Conservation (phyloP, 495 filamentous ascomycete species). For the Penicillium goetzii region DNA sequence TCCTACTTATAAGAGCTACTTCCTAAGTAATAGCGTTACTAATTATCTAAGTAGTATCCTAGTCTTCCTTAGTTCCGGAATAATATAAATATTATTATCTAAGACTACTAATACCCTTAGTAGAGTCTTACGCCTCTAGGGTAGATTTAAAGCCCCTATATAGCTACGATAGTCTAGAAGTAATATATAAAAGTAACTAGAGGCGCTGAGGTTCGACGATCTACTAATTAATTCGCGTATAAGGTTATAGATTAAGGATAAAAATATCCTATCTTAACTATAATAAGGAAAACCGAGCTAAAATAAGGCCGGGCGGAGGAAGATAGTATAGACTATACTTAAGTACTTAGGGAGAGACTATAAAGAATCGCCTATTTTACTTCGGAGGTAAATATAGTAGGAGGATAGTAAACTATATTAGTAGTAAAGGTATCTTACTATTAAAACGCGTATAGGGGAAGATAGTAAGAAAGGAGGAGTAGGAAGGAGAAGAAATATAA, state of each 20-base stretch:
- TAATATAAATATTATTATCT: background rate
- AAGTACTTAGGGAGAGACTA: background rate
- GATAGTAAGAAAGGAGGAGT: background rate
- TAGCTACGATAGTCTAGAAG: background rate
- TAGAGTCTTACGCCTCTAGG: background rate
- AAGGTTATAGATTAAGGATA: background rate
- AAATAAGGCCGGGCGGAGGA: constrained; percentile 5
- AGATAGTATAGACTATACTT: background rate
- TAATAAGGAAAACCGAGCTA: constrained; percentile 1
- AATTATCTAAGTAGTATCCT: background rate
- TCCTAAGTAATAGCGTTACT: background rate
- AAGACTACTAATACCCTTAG: background rate
- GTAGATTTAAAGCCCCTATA: background rate
- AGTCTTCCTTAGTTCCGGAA: background rate
- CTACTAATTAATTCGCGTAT: background rate
- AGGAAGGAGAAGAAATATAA: background rate
- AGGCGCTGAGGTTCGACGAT: too few species aligned
- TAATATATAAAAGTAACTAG: background rate
- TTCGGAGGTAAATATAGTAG: constrained; percentile 4
- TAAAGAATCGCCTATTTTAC: constrained; percentile 4
- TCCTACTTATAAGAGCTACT: background rate
- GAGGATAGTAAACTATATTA: constrained; percentile 1
- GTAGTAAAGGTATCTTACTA: constrained; percentile 4
- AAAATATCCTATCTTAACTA: background rate
- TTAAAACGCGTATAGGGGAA: constrained; percentile 1